These are phyloP conservation scores for Phytophthora idaei DNA, from an alignment of 352 stramenopile genomes.

Conservation along the genomic window DNA sequence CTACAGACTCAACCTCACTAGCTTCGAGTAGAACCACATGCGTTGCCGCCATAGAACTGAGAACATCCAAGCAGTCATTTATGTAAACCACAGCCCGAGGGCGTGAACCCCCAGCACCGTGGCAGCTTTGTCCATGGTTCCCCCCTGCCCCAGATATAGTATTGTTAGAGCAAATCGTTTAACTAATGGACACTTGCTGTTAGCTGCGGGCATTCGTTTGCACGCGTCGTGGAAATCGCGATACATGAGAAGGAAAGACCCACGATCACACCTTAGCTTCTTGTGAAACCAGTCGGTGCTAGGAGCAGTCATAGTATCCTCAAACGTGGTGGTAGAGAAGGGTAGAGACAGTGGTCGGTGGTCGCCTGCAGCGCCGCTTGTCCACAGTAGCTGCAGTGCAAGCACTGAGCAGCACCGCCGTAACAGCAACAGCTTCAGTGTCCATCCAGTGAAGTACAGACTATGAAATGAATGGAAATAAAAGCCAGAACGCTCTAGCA, in stretches of 20 bases:
- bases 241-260: slow-evolving; percentile 6
- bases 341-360: slow-evolving; percentile 7
- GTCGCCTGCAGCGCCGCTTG: slow-evolving; percentile 4
- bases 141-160: background rate
- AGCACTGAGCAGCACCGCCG: background rate
- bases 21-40: too few species aligned
- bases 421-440: slow-evolving; percentile 3
- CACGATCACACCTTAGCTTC: slow-evolving; percentile 20
- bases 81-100: background rate
- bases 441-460: background rate
- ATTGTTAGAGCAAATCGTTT: slow-evolving; percentile 24
- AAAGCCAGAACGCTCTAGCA: background rate
- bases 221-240: background rate
- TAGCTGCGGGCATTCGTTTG: slow-evolving; percentile 1
- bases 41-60: too few species aligned
- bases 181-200: slow-evolving; percentile 15
- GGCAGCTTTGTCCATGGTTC: background rate
- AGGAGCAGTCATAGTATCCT: background rate
- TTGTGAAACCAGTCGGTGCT: slow-evolving; percentile 22
- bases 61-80: too few species aligned
- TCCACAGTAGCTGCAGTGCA: slow-evolving; percentile 6
- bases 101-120: background rate
- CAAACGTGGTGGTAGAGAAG: slow-evolving; percentile 18
- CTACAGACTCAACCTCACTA: too few species aligned
- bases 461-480: slow-evolving; percentile 8